Conservation (phyloP, 805 yeast genomes). For the Jamesozyma jinghongensis region DNA sequence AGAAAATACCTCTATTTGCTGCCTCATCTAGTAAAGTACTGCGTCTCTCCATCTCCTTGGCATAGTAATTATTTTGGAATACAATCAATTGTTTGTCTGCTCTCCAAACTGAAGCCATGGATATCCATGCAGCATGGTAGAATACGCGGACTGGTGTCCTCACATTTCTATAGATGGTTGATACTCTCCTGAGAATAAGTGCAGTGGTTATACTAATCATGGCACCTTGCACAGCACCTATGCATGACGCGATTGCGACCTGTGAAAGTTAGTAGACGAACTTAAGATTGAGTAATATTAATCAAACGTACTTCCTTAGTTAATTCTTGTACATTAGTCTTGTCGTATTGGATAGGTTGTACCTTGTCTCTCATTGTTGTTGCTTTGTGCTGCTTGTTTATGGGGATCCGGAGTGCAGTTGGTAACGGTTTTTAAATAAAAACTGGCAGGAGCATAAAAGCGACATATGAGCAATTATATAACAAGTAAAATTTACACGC, state of each 20-base stretch:
- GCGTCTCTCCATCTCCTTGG: slow-evolving; percentile 31
- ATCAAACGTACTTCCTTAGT: slow-evolving; percentile 28
- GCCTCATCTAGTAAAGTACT: slow-evolving; percentile 34
- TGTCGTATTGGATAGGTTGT: slow-evolving; percentile 34
- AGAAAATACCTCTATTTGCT: slow-evolving; percentile 37
- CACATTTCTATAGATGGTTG: slow-evolving; percentile 31
- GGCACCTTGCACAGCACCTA: slow-evolving; percentile 38
- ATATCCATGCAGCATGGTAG: slow-evolving; percentile 36
- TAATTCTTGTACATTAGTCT: slow-evolving; percentile 29
- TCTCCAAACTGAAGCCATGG: slow-evolving; percentile 34
- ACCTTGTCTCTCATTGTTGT: slow-evolving; percentile 18
- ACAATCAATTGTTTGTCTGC: slow-evolving; percentile 35
- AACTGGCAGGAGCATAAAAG: neutral
- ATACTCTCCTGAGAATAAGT: slow-evolving; percentile 28
- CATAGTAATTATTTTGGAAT: slow-evolving; percentile 30
- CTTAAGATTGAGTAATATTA: neutral
- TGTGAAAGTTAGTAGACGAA: slow-evolving; percentile 6
- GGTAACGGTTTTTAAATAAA: too few relatives aligned
- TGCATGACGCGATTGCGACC: slow-evolving; percentile 31
- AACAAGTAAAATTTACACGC: too few relatives aligned
- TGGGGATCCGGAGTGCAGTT: too few relatives aligned
- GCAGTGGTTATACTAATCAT: slow-evolving; percentile 31
- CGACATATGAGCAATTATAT: too few relatives aligned
- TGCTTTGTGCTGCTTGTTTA: neutral
- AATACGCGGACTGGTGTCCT: slow-evolving; percentile 35